A percentile compares a stretch with the other conserved stretches of the same genome.
Conservation (phyloP, 2,329 filamentous ascomycete species). For the Curvularia spicifera region DNA sequence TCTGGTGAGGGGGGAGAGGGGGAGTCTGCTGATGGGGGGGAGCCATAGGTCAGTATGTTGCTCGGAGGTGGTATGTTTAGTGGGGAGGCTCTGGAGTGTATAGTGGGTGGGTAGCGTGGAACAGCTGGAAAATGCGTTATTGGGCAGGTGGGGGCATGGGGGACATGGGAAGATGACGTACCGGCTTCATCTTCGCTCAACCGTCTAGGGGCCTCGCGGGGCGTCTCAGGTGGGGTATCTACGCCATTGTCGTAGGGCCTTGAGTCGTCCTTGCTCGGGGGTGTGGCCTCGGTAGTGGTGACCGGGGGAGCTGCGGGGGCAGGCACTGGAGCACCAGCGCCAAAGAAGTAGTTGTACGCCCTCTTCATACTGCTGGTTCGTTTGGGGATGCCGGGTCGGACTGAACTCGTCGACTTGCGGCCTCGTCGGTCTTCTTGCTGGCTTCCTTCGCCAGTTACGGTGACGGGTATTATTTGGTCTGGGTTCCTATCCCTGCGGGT, state of each 20-base stretch:
- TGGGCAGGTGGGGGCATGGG: constrained; percentile 27
- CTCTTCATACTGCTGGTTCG: constrained; percentile 50
- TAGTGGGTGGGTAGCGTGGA: constrained; percentile 28
- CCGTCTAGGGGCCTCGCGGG: constrained; percentile 26
- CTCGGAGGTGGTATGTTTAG: constrained; percentile 26
- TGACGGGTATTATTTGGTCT: constrained; percentile 39
- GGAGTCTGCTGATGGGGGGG: constrained; percentile 30
- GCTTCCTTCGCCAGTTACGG: constrained; percentile 34
- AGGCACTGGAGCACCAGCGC: constrained; percentile 30
- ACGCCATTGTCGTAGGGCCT: constrained; percentile 34
- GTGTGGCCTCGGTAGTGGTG: constrained; percentile 32
- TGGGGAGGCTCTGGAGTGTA: constrained; percentile 21
- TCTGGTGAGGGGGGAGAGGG: constrained; percentile 41
- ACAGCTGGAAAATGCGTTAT: constrained; percentile 32
- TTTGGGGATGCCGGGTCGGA: constrained; percentile 45
- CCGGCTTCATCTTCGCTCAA: constrained; percentile 26
- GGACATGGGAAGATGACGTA: constrained; percentile 20
- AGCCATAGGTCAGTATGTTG: constrained; percentile 30
- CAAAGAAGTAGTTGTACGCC: constrained; percentile 52
- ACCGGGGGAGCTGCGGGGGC: constrained; percentile 37
- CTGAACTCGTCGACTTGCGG: constrained; percentile 40
- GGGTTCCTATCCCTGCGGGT: constrained; percentile 32
- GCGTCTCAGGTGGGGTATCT: constrained; percentile 46
- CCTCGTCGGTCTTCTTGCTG: constrained; percentile 41
- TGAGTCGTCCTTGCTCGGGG: constrained; percentile 29